These are phyloP conservation scores for Cytidiella melzeri DNA, from an alignment of 768 basidiomycete species.

Conservation along the genomic window DNA sequence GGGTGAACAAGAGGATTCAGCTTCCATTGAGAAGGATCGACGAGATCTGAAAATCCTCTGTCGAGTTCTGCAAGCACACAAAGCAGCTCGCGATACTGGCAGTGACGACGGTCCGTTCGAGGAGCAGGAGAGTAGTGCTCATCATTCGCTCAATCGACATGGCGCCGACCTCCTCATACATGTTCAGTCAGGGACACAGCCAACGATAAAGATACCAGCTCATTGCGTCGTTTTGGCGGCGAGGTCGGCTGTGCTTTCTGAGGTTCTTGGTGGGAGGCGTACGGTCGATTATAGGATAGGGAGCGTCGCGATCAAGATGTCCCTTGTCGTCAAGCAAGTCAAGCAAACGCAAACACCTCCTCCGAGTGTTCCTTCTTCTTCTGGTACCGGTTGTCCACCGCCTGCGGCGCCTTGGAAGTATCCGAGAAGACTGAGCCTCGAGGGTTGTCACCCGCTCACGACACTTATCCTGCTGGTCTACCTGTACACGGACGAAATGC, in stretches of 20 bases:
- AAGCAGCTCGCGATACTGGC: slow-evolving; percentile 6
- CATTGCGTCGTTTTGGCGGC: slow-evolving; percentile 64
- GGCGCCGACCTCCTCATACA: slow-evolving; percentile 63
- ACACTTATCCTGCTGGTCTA: slow-evolving; percentile 75
- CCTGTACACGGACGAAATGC: slow-evolving; percentile 80
- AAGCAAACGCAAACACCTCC: background rate
- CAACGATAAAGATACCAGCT: slow-evolving; percentile 47
- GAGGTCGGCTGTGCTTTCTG: slow-evolving; percentile 43
- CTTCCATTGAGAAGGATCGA: background rate
- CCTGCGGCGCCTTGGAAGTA: slow-evolving; percentile 10
- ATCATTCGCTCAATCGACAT: slow-evolving; percentile 19
- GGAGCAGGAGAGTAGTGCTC: background rate
- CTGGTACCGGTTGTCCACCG: too few species aligned
- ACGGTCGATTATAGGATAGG: slow-evolving; percentile 24
- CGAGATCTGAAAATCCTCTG: background rate
- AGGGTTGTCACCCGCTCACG: slow-evolving; percentile 57
- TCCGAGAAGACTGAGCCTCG: slow-evolving; percentile 32
- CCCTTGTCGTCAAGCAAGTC: background rate
- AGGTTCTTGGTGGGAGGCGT: slow-evolving; percentile 33
- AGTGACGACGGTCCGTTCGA: background rate
- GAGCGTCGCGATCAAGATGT: slow-evolving; percentile 26
- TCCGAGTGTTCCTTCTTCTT: background rate
- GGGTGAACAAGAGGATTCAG: background rate
- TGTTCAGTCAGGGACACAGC: slow-evolving; percentile 32
- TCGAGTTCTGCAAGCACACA: slow-evolving; percentile 4